A percentile compares a stretch with the other conserved stretches of the same genome.
Conservation (phyloP, 1,139 yeast genomes). For the Candida sojae region DNA sequence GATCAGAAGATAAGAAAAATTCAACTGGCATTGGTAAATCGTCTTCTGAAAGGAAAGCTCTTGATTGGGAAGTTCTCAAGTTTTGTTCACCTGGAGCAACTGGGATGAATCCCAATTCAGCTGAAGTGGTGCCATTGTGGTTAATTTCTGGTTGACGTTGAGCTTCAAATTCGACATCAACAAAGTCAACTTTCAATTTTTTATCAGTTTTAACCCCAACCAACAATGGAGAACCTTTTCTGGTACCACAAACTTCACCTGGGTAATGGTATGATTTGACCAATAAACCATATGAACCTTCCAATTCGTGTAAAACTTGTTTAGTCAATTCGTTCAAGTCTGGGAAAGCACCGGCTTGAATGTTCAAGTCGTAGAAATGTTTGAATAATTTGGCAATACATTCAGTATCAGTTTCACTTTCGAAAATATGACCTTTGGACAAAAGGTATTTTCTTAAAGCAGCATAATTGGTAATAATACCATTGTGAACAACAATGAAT, state of each 20-base stretch:
- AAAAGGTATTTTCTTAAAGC: slow-evolving; percentile 81
- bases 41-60: slow-evolving; percentile 90
- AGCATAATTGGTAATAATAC: slow-evolving; percentile 94
- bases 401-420: slow-evolving; percentile 96
- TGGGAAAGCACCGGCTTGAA: slow-evolving; percentile 46
- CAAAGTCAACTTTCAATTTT: slow-evolving; percentile 95
- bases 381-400: slow-evolving; percentile 94
- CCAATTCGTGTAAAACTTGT: slow-evolving; percentile 88
- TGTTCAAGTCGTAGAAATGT: slow-evolving; percentile 82
- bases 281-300: slow-evolving; percentile 96
- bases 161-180: slow-evolving; percentile 94
- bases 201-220: slow-evolving; percentile 96
- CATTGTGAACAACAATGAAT: slow-evolving; percentile 94
- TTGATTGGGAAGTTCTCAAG: slow-evolving; percentile 86
- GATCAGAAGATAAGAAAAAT: slow-evolving; percentile 95
- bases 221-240: slow-evolving; percentile 96
- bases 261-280: slow-evolving; percentile 93
- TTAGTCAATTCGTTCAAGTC: slow-evolving; percentile 94
- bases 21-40: slow-evolving; percentile 94
- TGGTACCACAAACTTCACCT: slow-evolving; percentile 93
- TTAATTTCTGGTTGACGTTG: slow-evolving; percentile 19
- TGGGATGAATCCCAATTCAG: slow-evolving; percentile 35
- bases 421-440: slow-evolving; percentile 80
- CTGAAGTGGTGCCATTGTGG: slow-evolving; percentile 11
- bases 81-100: slow-evolving; percentile 48